These are phyloP conservation scores for Monosporascus sp. DNA, from an alignment of 2,329 filamentous ascomycete species.

Conservation along the genomic window DNA sequence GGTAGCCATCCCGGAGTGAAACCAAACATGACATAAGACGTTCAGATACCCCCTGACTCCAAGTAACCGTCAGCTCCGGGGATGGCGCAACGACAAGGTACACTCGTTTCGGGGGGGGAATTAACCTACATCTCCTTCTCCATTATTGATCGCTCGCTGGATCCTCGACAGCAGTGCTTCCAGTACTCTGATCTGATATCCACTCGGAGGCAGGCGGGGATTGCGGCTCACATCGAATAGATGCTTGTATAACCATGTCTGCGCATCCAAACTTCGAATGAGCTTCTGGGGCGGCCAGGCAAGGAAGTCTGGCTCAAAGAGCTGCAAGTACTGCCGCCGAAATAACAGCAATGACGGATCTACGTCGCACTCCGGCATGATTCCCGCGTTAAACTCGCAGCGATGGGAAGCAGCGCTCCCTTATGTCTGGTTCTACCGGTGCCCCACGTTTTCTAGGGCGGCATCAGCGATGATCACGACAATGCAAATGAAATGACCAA, in stretches of 20 bases:
- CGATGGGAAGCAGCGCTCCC: neutral
- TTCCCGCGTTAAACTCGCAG: neutral
- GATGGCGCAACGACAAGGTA: too few relatives aligned
- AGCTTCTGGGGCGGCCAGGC: constrained; percentile 24
- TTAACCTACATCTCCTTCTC: constrained; percentile 50
- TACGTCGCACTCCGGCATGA: constrained; percentile 7
- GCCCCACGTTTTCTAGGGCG: too few relatives aligned
- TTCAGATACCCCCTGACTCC: constrained; percentile 54
- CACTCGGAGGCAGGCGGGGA: constrained; percentile 46
- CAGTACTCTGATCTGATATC: constrained; percentile 55
- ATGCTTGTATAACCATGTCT: constrained; percentile 41
- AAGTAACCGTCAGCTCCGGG: constrained; percentile 9
- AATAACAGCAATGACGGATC: constrained; percentile 22
- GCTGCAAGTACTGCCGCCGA: constrained; percentile 25
- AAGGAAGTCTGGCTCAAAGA: constrained; percentile 27
- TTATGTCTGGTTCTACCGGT: too few relatives aligned
- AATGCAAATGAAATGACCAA: too few relatives aligned
- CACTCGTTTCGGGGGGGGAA: neutral
- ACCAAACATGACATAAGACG: constrained; percentile 52
- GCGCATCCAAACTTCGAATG: constrained; percentile 20
- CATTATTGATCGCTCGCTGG: constrained; percentile 52
- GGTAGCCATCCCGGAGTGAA: constrained; percentile 41
- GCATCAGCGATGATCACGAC: too few relatives aligned
- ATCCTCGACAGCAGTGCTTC: constrained; percentile 53
- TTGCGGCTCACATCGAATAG: constrained; percentile 48